Base-by-base conservation (phyloP, 257 asterid genomes). In the Solanum phureja region DNA sequence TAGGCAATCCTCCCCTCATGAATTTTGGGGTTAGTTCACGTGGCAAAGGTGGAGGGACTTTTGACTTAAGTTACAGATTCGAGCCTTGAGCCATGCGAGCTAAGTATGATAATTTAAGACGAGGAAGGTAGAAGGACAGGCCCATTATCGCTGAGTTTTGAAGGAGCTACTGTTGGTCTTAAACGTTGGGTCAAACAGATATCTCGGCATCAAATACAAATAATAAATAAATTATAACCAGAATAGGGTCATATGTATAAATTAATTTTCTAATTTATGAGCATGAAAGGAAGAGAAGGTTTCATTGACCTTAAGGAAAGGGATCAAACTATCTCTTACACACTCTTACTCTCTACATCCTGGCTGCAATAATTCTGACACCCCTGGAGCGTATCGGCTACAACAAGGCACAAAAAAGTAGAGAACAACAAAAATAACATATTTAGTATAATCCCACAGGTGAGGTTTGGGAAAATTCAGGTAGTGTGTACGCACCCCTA, bases 401-500 rank as follows among this genome's bases (percentile, higher is more conserved):
- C n/a, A 52, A 52, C 1, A 23, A 18, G 62, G 62, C 8, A 52
- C n/a, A 0, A 52, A 0, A 52, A 52, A 52, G 62, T 16, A 52
- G 62, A 52, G 0, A 52, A 52, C 62, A 42, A 49, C 62, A n/a
- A n/a, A n/a, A n/a, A n/a, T n/a, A 52, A 14, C 58, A 49, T 49
- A 49, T 49, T 0, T 0, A 49, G 0, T 49, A 0, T 49, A 49
- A 49, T 49, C 12, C 6, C 18, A 44, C 52, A 44, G 0, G 49
- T 42, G 52, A 1, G 0, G 52, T 44, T 0, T 44, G 2, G 52
- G 52, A 18, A 44, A 6, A 1, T n/a, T n/a, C 8, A 11, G 1
- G 56, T 46, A 46, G 56, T 4, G 56, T 46, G 58, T 46, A 46
- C 7, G 19, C 19, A 46, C 58, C 58, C 58, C 23, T 19, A 56